A percentile compares a stretch with the other conserved stretches of the same genome.
phyloP scores from a whole-genome alignment of 2,329 filamentous ascomycete genomes.

The Venturiaceae sp. region DNA sequence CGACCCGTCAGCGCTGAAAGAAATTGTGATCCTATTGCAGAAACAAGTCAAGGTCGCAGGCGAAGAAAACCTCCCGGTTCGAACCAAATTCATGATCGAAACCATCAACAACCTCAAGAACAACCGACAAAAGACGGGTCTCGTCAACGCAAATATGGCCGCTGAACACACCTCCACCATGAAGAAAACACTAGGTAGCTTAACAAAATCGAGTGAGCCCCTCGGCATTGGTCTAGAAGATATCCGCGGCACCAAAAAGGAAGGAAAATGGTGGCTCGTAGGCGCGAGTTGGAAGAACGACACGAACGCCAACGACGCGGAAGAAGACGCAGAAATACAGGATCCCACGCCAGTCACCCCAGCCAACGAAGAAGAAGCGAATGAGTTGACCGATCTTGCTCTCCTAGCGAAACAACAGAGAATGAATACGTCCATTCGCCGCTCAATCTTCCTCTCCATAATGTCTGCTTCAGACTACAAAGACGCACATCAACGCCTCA shows the following conservation, averaged over 20 bases:
- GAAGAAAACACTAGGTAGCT: constrained; percentile 74
- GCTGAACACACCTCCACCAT: constrained; percentile 80
- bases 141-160: constrained; percentile 59
- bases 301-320: constrained; percentile 16
- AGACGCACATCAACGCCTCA: constrained; percentile 70
- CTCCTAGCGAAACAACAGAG: constrained; percentile 71
- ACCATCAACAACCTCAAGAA: constrained; percentile 92
- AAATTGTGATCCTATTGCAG: constrained; percentile 74
- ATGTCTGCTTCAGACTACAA: constrained; percentile 77
- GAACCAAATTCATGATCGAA: constrained; percentile 96
- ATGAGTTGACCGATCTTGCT: constrained; percentile 49
- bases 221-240: constrained; percentile 74
- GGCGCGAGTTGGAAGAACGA: constrained; percentile 73
- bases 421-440: constrained; percentile 77
- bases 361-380: constrained; percentile 12
- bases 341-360: neutral
- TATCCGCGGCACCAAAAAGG: constrained; percentile 72
- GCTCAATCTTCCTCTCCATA: constrained; percentile 87
- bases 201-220: constrained; percentile 75
- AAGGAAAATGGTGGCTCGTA: constrained; percentile 97
- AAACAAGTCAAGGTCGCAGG: constrained; percentile 59
- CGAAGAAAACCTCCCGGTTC: constrained; percentile 64
- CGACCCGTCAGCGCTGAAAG: constrained; percentile 78
- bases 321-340: constrained; percentile 7
- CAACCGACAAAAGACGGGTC: constrained; percentile 67